Evolutionary conservation across 1,284 basidiomycete genomes (phyloP), one percentile per base, ranked within the genome.

Genomic region (Melampsora medusae): DNA sequence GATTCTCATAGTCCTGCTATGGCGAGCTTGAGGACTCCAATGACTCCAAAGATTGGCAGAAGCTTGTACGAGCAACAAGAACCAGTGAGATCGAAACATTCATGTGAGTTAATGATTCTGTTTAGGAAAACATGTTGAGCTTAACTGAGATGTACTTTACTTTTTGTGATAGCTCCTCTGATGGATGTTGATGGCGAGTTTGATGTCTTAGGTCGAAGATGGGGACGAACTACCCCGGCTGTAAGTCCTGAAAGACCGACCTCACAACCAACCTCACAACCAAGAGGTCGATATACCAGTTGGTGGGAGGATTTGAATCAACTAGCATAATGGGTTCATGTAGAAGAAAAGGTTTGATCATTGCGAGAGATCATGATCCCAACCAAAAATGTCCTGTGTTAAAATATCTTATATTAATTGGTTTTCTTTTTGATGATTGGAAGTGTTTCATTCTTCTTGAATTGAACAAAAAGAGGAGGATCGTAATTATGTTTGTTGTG

Each of bases 1-100:
- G 53, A 56, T 22, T 28, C n/a, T 22, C 53, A 28, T 28, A 56
- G 53, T 28, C 53, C 53, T 56, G n/a, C 53, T 56, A 56, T 56
- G 53, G 53, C 22, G n/a, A 56, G 53, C 53, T 56, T 56, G 28
- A 28, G n/a, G n/a, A 28, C 19, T 22, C 53, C 53, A 22, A n/a
- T 56, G n/a, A 56, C 53, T 22, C 53, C 53, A 28, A 56, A 22
- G 16, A 1, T 56, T 56, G 53, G 42, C 42, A 46, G 12, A 56
- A 22, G 53, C 53, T 56, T 56, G 28, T 56, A 56, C 1, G 28
- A 22, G 22, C 7, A 19, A 22, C 53, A 56, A 56, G 22, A 56
- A 56, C n/a, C 22, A 22, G 28, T 22, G n/a, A 56, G 12, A 22
- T 56, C 53, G 28, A 14, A 56, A 28, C 22, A 56, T 22, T 56